Conservation (phyloP, 192 early-diverging fungal species). For the Jimgerdemannia lactiflua region DNA sequence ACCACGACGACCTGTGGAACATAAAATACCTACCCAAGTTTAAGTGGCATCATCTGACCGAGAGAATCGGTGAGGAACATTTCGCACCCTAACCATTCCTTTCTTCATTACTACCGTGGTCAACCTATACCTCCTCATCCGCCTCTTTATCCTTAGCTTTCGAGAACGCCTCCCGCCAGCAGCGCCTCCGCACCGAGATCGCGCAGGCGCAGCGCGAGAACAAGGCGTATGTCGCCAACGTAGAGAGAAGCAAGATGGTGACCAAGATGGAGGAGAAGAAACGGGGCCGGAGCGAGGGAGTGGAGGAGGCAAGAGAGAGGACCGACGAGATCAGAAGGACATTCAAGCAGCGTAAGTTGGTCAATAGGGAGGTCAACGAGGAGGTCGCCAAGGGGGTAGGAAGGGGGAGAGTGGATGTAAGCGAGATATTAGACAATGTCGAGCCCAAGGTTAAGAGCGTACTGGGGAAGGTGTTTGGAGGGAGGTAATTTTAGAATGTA, state of each 20-base stretch:
- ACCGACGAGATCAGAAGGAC: slow-evolving; percentile 40
- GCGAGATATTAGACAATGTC: neutral
- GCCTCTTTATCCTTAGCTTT: slow-evolving; percentile 40
- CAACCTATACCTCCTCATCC: neutral
- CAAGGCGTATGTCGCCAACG: slow-evolving; percentile 84
- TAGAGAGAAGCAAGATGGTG: slow-evolving; percentile 87
- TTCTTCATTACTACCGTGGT: neutral
- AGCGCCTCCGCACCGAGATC: slow-evolving; percentile 81
- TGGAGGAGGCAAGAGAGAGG: slow-evolving; percentile 14
- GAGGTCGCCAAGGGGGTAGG: too few species aligned
- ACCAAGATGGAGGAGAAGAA: slow-evolving; percentile 73
- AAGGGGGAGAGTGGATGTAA: neutral
- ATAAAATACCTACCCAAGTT: slow-evolving; percentile 95
- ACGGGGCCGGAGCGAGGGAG: slow-evolving; percentile 44
- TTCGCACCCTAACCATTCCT: neutral
- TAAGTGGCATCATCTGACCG: slow-evolving; percentile 95
- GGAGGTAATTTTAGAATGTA: neutral
- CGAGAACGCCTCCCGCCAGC: slow-evolving; percentile 72
- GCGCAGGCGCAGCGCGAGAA: slow-evolving; percentile 82
- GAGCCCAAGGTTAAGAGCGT: neutral
- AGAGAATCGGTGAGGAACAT: slow-evolving; percentile 75
- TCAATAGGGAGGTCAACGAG: slow-evolving; percentile 36
- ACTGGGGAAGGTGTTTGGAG: neutral
- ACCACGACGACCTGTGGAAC: slow-evolving; percentile 97
- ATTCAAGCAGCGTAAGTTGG: slow-evolving; percentile 67